Conservation (phyloP, 805 yeast species). For the Hanseniaspora valbyensis region DNA sequence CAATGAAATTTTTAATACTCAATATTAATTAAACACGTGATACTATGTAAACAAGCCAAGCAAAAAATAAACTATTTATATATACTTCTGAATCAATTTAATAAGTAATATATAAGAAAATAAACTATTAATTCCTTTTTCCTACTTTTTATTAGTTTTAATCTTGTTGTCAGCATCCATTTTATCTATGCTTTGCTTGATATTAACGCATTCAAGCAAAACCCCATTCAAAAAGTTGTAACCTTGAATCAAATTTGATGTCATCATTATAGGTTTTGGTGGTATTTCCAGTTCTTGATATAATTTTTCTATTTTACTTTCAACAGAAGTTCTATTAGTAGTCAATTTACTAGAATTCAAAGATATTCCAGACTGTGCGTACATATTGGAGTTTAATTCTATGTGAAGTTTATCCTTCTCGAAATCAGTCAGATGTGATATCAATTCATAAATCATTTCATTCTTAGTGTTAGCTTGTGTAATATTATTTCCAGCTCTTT, state of each 20-base stretch:
- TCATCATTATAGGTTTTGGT: slow-evolving; percentile 75
- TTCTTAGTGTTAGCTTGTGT: slow-evolving; percentile 1
- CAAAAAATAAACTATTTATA: too few species aligned
- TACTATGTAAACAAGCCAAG: too few species aligned
- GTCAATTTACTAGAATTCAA: slow-evolving; percentile 71
- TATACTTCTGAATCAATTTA: background rate
- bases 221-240: slow-evolving; percentile 6
- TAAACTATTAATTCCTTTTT: background rate
- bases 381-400: slow-evolving; percentile 17
- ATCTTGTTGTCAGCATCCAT: slow-evolving; percentile 64
- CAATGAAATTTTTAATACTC: too few species aligned
- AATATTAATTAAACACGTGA: too few species aligned
- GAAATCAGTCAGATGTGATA: slow-evolving; percentile 3
- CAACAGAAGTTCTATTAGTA: slow-evolving; percentile 66
- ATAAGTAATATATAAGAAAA: background rate
- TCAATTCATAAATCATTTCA: slow-evolving; percentile 9
- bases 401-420: slow-evolving; percentile 13
- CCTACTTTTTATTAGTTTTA: background rate
- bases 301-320: slow-evolving; percentile 46
- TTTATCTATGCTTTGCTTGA: slow-evolving; percentile 46
- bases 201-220: background rate
- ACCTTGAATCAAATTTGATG: slow-evolving; percentile 58
- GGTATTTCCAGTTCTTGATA: slow-evolving; percentile 74
- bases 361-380: slow-evolving; percentile 57
- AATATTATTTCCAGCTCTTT: slow-evolving; percentile 2